A percentile compares a stretch with the other conserved stretches of the same genome.
phyloP scores from a whole-genome alignment of 805 yeast genomes.

The Sugiyamaella mastotermitis region DNA sequence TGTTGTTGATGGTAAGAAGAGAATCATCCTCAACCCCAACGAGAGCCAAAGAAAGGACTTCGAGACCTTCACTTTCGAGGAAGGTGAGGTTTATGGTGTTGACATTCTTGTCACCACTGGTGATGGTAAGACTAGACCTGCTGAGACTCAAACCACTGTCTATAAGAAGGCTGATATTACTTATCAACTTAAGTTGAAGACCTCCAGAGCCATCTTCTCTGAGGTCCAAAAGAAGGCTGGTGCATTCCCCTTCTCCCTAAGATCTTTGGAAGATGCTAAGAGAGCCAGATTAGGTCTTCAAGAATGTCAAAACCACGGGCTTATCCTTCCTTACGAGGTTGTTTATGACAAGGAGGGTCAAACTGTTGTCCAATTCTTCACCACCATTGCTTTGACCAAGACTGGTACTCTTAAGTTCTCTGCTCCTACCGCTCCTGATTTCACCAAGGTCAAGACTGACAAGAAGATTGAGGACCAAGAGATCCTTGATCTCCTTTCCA shows the following conservation, averaged over 20 bases:
- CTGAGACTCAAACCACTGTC: constrained; percentile 59
- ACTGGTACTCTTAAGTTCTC: constrained; percentile 65
- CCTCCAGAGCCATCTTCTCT: constrained; percentile 59
- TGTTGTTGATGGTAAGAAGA: constrained; percentile 67
- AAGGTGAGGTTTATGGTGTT: constrained; percentile 71
- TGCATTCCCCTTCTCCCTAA: constrained; percentile 63
- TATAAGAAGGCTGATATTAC: constrained; percentile 66
- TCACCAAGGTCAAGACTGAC: constrained; percentile 50
- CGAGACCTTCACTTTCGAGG: constrained; percentile 61
- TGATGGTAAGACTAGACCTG: constrained; percentile 59
- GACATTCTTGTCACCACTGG: constrained; percentile 58
- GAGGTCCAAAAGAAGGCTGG: constrained; percentile 63
- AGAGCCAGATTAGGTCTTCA: constrained; percentile 68
- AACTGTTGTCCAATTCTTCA: constrained; percentile 62
- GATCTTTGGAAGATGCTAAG: constrained; percentile 60
- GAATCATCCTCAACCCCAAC: constrained; percentile 67
- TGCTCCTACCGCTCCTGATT: constrained; percentile 41
- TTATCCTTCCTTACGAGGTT: constrained; percentile 63
- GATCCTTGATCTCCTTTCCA: constrained; percentile 36
- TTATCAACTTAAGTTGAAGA: constrained; percentile 63
- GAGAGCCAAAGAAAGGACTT: constrained; percentile 59
- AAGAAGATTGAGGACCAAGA: constrained; percentile 40
- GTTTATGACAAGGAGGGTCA: constrained; percentile 62
- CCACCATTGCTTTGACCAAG: constrained; percentile 70
- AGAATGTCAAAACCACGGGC: constrained; percentile 64